Conservation (phyloP, 495 filamentous ascomycete species). For the Daldinia caldariorum region DNA sequence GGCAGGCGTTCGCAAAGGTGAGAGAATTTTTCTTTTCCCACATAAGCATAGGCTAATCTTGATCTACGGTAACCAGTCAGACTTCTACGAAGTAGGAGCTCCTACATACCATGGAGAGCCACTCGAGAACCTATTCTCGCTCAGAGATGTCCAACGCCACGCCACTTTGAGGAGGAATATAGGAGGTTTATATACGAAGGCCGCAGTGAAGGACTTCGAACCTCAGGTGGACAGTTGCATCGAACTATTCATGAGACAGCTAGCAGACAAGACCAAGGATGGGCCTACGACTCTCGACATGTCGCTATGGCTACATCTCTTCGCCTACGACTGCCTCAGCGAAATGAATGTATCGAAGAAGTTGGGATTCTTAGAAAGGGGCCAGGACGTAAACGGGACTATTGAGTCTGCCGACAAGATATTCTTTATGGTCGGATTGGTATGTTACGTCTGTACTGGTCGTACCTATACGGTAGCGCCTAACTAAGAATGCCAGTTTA, state of each 20-base stretch:
- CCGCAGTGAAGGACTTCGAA: slow-evolving; percentile 51
- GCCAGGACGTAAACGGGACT: slow-evolving; percentile 54
- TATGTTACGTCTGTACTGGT: background rate
- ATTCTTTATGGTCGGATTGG: slow-evolving; percentile 2
- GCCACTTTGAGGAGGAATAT: slow-evolving; percentile 11
- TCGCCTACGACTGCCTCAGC: slow-evolving; percentile 68
- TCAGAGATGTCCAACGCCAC: slow-evolving; percentile 16
- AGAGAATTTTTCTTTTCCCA: background rate
- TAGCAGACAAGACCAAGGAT: slow-evolving; percentile 48
- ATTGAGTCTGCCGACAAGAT: background rate
- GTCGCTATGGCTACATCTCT: slow-evolving; percentile 65
- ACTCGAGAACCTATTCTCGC: slow-evolving; percentile 24
- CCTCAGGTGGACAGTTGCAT: background rate
- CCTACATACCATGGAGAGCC: slow-evolving; percentile 12
- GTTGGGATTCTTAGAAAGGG: slow-evolving; percentile 63
- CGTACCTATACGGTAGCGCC: background rate
- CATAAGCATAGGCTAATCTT: background rate
- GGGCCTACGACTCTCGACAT: slow-evolving; percentile 53
- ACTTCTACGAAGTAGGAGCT: slow-evolving; percentile 2
- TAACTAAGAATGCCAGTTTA: slow-evolving; percentile 5
- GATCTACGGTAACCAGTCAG: background rate
- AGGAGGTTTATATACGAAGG: slow-evolving; percentile 27
- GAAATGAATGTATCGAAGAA: slow-evolving; percentile 64
- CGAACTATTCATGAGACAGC: background rate
- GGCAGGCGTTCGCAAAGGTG: slow-evolving; percentile 14